Conservation (phyloP, 805 yeast genomes). For the Candida golubevii region DNA sequence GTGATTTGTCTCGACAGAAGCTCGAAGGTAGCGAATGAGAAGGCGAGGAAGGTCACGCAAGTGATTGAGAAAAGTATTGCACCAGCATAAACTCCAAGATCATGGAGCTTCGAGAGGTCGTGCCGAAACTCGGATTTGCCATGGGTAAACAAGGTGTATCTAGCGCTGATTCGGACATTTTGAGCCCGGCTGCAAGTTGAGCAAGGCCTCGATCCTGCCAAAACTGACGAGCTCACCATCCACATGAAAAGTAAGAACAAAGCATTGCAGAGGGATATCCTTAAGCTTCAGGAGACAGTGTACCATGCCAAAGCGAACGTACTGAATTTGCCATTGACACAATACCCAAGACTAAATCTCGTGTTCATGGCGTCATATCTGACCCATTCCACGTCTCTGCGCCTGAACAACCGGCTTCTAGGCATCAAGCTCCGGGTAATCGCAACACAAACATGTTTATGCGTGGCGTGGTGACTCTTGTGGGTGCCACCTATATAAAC, state of each 20-base stretch:
- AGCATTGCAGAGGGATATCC: constrained; percentile 43
- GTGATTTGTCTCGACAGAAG: no score
- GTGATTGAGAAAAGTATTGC: constrained; percentile 72
- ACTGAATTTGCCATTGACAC: no score
- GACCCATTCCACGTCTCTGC: no score
- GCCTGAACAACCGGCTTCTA: no score
- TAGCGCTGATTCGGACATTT: constrained; percentile 57
- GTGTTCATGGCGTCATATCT: no score
- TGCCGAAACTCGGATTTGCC: constrained; percentile 69
- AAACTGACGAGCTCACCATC: constrained; percentile 73
- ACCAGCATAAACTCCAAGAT: constrained; percentile 73
- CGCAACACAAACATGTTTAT: constrained; percentile 40
- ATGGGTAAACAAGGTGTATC: constrained; percentile 22
- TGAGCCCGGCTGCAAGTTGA: constrained; percentile 68
- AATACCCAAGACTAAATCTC: no score
- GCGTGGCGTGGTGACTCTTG: constrained; percentile 62
- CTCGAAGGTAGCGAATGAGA: no score
- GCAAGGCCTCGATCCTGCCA: constrained; percentile 74
- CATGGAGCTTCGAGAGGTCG: constrained; percentile 65
- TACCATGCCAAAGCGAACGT: constrained; percentile 8
- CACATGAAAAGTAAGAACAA: constrained; percentile 66
- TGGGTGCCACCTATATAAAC: constrained; percentile 57
- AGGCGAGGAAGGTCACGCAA: no score
- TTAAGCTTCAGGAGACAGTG: constrained; percentile 35
- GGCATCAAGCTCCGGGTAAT: no score